These are phyloP conservation scores for Gentiana straminea DNA, from an alignment of 257 asterid genomes.

Conservation along the genomic window DNA sequence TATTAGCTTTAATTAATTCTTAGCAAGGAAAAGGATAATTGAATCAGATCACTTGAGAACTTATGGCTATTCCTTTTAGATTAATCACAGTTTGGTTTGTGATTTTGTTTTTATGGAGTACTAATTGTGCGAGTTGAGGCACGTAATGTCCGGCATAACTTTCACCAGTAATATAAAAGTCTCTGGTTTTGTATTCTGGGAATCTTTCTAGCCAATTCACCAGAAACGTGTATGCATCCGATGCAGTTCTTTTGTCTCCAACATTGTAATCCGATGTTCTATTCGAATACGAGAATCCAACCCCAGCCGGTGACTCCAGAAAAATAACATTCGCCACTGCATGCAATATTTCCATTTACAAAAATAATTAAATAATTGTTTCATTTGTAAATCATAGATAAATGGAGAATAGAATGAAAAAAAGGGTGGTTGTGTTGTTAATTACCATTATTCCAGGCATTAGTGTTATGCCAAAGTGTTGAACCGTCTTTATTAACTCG, in stretches of 20 bases:
- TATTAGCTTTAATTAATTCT: no score
- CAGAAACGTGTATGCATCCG: conserved; percentile 44
- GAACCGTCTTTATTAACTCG: conserved; percentile 18
- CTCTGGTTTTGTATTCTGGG: conserved; percentile 52
- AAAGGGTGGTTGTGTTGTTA: no score
- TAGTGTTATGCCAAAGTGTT: conserved; percentile 13
- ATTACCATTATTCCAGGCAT: conserved; percentile 22
- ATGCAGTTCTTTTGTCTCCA: conserved; percentile 43
- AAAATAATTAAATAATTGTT: no score
- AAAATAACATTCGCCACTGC: conserved; percentile 61
- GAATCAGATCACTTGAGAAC: not conserved
- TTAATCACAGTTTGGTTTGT: conserved; percentile 41
- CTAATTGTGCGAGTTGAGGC: conserved; percentile 58
- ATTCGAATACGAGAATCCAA: conserved; percentile 69
- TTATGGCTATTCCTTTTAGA: conserved; percentile 57
- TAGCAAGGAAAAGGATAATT: no score
- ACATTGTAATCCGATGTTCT: conserved; percentile 40
- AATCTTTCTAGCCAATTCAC: conserved; percentile 65
- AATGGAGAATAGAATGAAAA: no score
- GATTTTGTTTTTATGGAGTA: conserved; percentile 37
- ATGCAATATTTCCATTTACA: not conserved
- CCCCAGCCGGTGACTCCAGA: conserved; percentile 13
- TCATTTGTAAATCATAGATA: no score
- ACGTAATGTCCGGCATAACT: conserved; percentile 73
- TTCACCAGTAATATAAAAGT: conserved; percentile 50